A percentile compares a stretch with the other conserved stretches of the same genome.
Evolutionary conservation across 176 grass and related monocot species (phyloP).

Genomic region (Avena insularis): DNA sequence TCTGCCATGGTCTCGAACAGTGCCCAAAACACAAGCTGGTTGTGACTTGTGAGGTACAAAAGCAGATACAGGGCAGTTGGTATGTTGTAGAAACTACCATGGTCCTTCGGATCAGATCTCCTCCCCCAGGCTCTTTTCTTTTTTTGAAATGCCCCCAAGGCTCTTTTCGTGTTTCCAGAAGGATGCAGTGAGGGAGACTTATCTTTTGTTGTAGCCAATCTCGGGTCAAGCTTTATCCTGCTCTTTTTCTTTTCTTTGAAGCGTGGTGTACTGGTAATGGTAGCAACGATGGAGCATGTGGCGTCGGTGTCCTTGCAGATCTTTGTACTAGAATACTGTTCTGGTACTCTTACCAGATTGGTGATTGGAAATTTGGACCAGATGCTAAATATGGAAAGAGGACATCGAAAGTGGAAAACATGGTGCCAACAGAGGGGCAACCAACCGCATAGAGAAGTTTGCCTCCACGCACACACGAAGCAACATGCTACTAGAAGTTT

Average conservation of each 20-base stretch:
- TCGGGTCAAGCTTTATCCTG: not conserved
- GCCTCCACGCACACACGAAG: too few species aligned
- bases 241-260: not conserved
- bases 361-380: not conserved
- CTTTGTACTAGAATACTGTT: not conserved
- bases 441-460: not conserved
- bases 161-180: not conserved
- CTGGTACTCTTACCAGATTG: not conserved
- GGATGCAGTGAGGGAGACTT: not conserved
- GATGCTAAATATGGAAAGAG: not conserved
- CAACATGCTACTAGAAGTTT: not conserved
- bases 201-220: slow-evolving; percentile 10
- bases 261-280: not conserved
- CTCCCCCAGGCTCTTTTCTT: not conserved
- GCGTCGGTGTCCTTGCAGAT: not conserved
- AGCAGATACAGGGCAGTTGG: not conserved
- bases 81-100: not conserved
- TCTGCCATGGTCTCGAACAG: slow-evolving; percentile 38
- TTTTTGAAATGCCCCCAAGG: too few species aligned
- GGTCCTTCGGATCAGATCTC: slow-evolving; percentile 18
- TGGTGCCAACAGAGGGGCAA: not conserved
- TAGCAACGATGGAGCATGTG: slow-evolving; percentile 11
- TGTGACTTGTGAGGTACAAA: slow-evolving; percentile 49
- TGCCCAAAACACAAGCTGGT: slow-evolving; percentile 46
- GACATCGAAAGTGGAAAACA: not conserved